Percentiles rank a stretch among this genome's conserved stretches.
phyloP scores from a whole-genome alignment of 768 basidiomycete genomes.

The Symmetrospora coprosmae region DNA sequence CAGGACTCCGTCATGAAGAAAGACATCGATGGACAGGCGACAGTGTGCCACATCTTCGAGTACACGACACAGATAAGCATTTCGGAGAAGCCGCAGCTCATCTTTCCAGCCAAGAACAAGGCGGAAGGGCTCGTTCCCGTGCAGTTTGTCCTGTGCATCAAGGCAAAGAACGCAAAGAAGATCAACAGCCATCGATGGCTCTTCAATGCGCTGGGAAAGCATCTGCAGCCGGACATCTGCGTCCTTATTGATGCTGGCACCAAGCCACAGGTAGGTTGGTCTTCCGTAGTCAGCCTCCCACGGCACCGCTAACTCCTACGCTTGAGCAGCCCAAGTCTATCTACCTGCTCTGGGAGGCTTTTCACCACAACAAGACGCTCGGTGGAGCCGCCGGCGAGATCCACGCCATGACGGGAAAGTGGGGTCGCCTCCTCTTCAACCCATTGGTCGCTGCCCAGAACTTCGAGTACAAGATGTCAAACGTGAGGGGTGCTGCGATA shows the following conservation, averaged over 20 bases:
- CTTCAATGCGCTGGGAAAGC: constrained; percentile 64
- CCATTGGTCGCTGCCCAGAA: constrained; percentile 89
- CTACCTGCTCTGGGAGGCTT: constrained; percentile 80
- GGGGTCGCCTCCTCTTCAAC: constrained; percentile 78
- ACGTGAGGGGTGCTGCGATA: constrained; percentile 37
- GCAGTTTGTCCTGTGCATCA: constrained; percentile 44
- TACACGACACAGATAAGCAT: constrained; percentile 95
- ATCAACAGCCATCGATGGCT: constrained; percentile 96
- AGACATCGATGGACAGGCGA: constrained; percentile 42
- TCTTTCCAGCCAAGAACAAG: constrained; percentile 76
- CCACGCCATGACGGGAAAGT: constrained; percentile 79
- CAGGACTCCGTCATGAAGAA: constrained; percentile 35
- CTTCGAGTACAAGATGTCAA: constrained; percentile 74
- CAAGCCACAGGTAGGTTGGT: constrained; percentile 84
- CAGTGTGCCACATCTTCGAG: constrained; percentile 88
- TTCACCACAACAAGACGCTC: constrained; percentile 36
- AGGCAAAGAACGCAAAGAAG: constrained; percentile 69
- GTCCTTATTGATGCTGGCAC: constrained; percentile 90
- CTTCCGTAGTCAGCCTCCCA: constrained; percentile 86
- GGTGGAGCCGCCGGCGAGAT: constrained; percentile 31
- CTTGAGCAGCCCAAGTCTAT: constrained; percentile 69
- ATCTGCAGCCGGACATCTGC: constrained; percentile 66
- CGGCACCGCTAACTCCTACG: no score
- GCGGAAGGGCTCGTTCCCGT: constrained; percentile 65
- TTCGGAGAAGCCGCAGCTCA: constrained; percentile 73